Conservation (phyloP, 1,284 basidiomycete genomes). For the Caloboletus inedulis region DNA sequence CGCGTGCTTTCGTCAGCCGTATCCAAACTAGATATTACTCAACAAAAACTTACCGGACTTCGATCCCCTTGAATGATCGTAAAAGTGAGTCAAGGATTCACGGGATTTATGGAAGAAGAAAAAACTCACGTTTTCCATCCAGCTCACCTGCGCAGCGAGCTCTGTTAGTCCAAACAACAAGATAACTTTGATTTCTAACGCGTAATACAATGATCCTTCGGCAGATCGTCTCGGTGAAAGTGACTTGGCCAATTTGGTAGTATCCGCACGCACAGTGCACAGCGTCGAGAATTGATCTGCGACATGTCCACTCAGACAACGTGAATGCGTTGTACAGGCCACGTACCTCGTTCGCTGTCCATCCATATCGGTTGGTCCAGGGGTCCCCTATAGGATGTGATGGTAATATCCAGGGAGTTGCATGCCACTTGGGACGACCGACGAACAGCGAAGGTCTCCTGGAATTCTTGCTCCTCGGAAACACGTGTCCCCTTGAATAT, state of each 20-base stretch:
- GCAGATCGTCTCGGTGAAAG: conserved; percentile 17
- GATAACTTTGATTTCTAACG: conserved; percentile 37
- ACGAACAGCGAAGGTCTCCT: conserved; percentile 22
- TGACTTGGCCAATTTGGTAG: conserved; percentile 28
- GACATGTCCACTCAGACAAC: background rate
- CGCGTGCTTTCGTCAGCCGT: background rate
- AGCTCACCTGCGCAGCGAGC: conserved; percentile 43
- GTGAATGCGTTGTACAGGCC: background rate
- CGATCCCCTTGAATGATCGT: conserved; percentile 20
- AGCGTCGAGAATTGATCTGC: conserved; percentile 39
- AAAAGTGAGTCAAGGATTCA: conserved; percentile 4
- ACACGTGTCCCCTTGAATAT: conserved; percentile 32
- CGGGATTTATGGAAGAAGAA: background rate
- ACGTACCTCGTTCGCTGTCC: conserved; percentile 24
- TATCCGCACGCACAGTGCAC: conserved; percentile 40
- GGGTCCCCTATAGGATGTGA: conserved; percentile 29
- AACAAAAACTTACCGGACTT: conserved; percentile 29
- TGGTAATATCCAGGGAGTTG: conserved; percentile 23
- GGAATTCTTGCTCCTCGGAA: conserved; percentile 35
- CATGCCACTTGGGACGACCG: conserved; percentile 23
- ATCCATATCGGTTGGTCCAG: conserved; percentile 23
- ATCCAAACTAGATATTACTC: background rate
- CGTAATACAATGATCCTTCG: conserved; percentile 32
- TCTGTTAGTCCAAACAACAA: conserved; percentile 47
- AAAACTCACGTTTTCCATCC: conserved; percentile 41